phyloP scores from a whole-genome alignment of 768 basidiomycete genomes.

The Kwoniella mangroviensis region DNA sequence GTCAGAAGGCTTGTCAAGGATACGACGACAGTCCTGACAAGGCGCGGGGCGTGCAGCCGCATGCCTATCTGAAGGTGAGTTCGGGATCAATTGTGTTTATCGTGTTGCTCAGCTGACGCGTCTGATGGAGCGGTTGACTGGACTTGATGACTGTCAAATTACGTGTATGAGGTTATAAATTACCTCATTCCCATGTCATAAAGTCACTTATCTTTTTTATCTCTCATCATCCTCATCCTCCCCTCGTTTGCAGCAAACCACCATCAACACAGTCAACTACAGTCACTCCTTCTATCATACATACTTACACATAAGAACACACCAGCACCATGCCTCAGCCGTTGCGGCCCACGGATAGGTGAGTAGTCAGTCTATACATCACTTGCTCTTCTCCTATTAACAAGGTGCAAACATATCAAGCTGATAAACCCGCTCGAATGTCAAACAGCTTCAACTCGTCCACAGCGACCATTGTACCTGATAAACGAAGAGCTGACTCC shows the following conservation, averaged over 20 bases:
- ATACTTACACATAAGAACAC: constrained; percentile 4
- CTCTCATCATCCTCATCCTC: not conserved
- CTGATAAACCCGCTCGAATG: not conserved
- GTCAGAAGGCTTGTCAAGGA: no score
- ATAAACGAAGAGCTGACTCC: constrained; percentile 10
- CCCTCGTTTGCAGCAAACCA: not conserved
- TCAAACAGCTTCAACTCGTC: constrained; percentile 38
- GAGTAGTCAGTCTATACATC: not conserved
- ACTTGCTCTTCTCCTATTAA: not conserved
- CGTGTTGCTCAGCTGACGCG: not conserved
- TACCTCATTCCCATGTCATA: constrained; percentile 8
- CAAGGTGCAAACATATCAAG: not conserved
- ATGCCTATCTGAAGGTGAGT: no score
- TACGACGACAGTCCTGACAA: no score
- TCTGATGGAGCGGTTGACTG: constrained; percentile 1
- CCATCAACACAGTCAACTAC: constrained; percentile 12
- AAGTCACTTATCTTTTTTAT: not conserved
- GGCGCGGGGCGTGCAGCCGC: not conserved
- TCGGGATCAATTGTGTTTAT: not conserved
- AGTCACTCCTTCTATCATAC: constrained; percentile 1
- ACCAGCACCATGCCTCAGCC: constrained; percentile 20
- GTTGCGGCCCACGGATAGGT: constrained; percentile 21
- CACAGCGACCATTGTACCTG: constrained; percentile 32
- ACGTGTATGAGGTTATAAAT: constrained; percentile 6
- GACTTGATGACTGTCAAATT: not conserved